Conservation (phyloP, 257 asterid genomes). For the Henckelia pumila region DNA sequence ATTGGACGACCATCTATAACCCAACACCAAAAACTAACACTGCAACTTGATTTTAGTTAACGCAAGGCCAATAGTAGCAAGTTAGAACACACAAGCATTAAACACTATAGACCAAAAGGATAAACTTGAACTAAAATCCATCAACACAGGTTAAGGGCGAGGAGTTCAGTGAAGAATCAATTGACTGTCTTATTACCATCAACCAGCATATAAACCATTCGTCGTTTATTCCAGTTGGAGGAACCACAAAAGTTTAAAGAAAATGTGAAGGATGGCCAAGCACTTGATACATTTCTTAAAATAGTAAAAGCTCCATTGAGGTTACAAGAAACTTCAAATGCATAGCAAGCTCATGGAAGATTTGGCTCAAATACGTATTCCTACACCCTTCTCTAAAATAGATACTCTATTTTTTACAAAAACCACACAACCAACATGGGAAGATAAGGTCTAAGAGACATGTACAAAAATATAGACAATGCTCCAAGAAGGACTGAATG, state of each 20-base stretch:
- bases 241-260: too few species aligned
- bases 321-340: not conserved
- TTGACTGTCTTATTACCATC: too few species aligned
- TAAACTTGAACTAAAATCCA: too few species aligned
- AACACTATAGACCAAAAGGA: too few species aligned
- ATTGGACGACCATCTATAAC: not conserved
- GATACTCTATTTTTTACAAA: not conserved
- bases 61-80: not conserved
- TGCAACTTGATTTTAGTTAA: not conserved
- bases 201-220: not conserved
- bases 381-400: too few species aligned
- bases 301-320: not conserved
- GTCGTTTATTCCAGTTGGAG: not conserved
- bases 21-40: not conserved
- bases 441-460: not conserved
- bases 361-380: too few species aligned
- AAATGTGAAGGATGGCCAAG: not conserved
- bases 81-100: too few species aligned
- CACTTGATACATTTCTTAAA: not conserved
- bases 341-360: too few species aligned
- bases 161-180: too few species aligned
- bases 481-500: not conserved
- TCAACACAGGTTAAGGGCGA: too few species aligned
- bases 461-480: too few species aligned
- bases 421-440: not conserved